Evolutionary conservation across 2,329 filamentous ascomycete species (phyloP).

Genomic region (Paraphoma chrysanthemicola): DNA sequence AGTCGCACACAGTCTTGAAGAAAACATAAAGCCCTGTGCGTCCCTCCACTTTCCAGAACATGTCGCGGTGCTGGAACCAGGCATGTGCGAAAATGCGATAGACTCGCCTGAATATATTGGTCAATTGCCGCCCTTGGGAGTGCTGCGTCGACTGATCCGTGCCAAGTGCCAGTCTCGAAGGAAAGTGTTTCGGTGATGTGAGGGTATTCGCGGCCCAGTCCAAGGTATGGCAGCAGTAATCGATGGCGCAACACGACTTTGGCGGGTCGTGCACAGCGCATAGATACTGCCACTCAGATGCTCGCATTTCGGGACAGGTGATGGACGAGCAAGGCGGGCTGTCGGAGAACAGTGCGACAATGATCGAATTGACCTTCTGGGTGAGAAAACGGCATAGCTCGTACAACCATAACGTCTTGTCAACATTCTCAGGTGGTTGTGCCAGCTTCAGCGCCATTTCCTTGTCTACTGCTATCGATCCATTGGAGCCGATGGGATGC

Average conservation of each 20-base stretch:
- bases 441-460: conserved; percentile 78
- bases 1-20: conserved; percentile 96
- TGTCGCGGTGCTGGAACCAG: conserved; percentile 95
- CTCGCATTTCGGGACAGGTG: conserved; percentile 98
- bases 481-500: conserved; percentile 60
- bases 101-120: conserved; percentile 92
- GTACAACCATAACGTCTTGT: conserved; percentile 93
- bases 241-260: conserved; percentile 96
- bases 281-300: conserved; percentile 98
- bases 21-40: conserved; percentile 93
- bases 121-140: conserved; percentile 78
- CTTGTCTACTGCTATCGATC: conserved; percentile 75
- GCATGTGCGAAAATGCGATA: conserved; percentile 98
- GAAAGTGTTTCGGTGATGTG: conserved; percentile 94
- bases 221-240: conserved; percentile 98
- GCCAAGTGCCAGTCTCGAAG: conserved; percentile 75
- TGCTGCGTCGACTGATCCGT: conserved; percentile 46
- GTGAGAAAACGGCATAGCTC: conserved; percentile 96
- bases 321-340: conserved; percentile 83
- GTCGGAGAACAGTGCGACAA: conserved; percentile 92
- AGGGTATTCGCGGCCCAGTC: conserved; percentile 97
- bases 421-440: conserved; percentile 79
- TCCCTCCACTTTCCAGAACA: conserved; percentile 93
- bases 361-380: conserved; percentile 89
- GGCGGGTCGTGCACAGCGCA: conserved; percentile 97